Conservation (phyloP, 371 early-diverging fungal species). For the Mucor ambiguus region DNA sequence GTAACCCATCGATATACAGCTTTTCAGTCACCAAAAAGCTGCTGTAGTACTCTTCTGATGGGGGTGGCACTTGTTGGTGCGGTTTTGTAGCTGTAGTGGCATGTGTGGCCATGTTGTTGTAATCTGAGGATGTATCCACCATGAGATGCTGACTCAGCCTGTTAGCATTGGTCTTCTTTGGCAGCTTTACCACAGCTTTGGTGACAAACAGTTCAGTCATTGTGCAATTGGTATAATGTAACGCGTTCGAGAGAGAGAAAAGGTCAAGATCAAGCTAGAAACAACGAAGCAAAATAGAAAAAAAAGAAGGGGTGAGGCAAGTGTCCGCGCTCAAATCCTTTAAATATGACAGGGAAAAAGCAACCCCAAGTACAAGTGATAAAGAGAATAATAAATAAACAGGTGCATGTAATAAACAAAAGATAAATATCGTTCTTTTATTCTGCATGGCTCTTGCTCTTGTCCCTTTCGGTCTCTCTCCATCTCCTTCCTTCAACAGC, state of each 20-base stretch:
- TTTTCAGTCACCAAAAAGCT: constrained; percentile 20
- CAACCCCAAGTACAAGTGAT: background rate
- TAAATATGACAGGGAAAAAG: background rate
- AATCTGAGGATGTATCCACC: constrained; percentile 4
- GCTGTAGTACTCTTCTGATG: background rate
- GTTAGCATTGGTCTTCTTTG: constrained; percentile 17
- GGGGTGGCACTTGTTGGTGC: background rate
- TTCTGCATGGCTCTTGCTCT: background rate
- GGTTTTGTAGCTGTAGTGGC: background rate
- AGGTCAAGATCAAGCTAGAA: background rate
- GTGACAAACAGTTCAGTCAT: constrained; percentile 17
- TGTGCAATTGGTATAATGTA: background rate
- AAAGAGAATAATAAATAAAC: constrained; percentile 12
- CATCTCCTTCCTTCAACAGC: no score
- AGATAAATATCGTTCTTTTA: background rate
- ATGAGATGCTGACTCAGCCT: constrained; percentile 6
- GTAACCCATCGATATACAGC: constrained; percentile 26
- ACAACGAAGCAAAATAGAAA: constrained; percentile 3
- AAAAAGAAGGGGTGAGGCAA: constrained; percentile 4
- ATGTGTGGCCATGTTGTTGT: background rate
- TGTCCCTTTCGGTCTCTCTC: background rate
- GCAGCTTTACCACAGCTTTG: constrained; percentile 24
- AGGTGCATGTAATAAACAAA: constrained; percentile 13
- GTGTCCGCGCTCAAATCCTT: background rate
- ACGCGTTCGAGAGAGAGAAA: constrained; percentile 2